Evolutionary conservation across 129 eudicot species (phyloP), one percentile per base, ranked within the genome.

Genomic region (Tanacetum coccineum): DNA sequence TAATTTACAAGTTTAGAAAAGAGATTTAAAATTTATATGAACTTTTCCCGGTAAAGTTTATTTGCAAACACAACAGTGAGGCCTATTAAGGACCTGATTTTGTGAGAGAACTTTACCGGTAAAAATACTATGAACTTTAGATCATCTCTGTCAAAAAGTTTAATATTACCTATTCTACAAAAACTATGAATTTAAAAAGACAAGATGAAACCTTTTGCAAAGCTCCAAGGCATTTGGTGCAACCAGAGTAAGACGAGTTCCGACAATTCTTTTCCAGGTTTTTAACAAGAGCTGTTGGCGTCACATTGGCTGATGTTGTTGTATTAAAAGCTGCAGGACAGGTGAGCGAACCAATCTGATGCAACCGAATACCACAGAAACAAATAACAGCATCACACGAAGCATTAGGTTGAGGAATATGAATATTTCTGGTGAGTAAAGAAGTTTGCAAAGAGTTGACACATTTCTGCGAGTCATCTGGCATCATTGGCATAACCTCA

Each of bases 381-480:
- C 98, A 92, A 52, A 92, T 61, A 15, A 92, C 81, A 53, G 98
- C 83, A 64, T 92, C 98, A 76, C 98, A 92, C 26, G 98, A 74
- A 1, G 85, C 78, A 69, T 88, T 92, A 15, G 95, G 87, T 69
- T 88, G 95, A 4, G 91, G 87, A 51, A 92, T 73, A 22, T 78
- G 84, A 4, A 92, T 88, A 64, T 82, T 82, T 50, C 91, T 77
- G 25, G 70, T 73, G 71, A 13, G 52, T 66, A 92, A 60, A 51
- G 96, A 88, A 68, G 52, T 81, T 66, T 92, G 96, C 15, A 92
- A 83, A 59, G 98, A 83, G 71, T 78, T 80, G 0, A 92, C 98
- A 36, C 98, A 92, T 70, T 77, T 86, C 84, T 92, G 98, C 15
- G 98, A 88, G 73, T 92, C 98, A 15, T 92, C 98, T 2, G 98